Evolutionary conservation across 257 asterid species (phyloP).

Genomic region (Rubia yunnanensis): DNA sequence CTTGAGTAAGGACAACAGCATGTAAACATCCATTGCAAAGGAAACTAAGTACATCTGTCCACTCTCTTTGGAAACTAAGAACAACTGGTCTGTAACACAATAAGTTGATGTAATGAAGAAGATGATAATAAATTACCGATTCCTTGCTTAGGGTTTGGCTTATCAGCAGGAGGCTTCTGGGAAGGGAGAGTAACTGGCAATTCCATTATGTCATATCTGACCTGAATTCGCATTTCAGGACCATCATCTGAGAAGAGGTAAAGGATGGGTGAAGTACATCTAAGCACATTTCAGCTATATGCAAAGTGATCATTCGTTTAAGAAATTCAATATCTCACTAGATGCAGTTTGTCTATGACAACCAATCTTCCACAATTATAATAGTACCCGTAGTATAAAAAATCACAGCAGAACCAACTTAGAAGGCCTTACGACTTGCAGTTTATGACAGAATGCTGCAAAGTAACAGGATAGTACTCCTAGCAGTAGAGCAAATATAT

Average conservation of each 20-base stretch:
- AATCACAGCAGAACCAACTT: not conserved
- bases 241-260: constrained; percentile 42
- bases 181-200: constrained; percentile 75
- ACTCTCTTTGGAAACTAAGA: not conserved
- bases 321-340: not conserved
- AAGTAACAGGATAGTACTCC: not conserved
- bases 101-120: not conserved
- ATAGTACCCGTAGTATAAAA: not conserved
- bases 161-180: constrained; percentile 86
- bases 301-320: not conserved
- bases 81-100: not conserved
- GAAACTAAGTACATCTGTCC: not conserved
- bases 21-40: not conserved
- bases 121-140: constrained; percentile 46
- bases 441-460: not conserved
- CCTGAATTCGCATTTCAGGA: constrained; percentile 53
- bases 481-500: not conserved
- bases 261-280: not conserved
- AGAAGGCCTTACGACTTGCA: not conserved
- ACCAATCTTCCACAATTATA: not conserved
- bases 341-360: not conserved
- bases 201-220: constrained; percentile 78
- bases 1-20: not conserved
- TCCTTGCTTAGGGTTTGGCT: constrained; percentile 97
- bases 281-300: not conserved